phyloP scores from a whole-genome alignment of 805 yeast species.

The Clavispora phyllophila region DNA sequence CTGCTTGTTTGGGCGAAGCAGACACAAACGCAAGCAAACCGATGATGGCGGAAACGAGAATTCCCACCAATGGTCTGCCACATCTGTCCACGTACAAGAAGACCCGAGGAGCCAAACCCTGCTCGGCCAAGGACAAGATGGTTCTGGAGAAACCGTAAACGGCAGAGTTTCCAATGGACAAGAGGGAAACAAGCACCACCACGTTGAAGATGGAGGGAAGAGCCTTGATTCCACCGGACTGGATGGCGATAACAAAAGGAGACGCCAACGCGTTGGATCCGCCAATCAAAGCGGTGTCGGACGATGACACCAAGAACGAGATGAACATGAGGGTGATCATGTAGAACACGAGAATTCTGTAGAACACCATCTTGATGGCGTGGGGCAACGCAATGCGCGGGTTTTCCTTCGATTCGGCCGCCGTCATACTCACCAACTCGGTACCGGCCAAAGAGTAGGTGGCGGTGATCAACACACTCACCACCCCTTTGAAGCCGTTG shows the following conservation, averaged over 20 bases:
- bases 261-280: conserved; percentile 32
- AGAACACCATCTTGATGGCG: conserved; percentile 40
- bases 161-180: conserved; percentile 40
- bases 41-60: conserved; percentile 26
- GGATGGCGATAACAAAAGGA: conserved; percentile 41
- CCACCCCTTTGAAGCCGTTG: conserved; percentile 33
- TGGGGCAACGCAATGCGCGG: conserved; percentile 36
- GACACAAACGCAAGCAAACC: conserved; percentile 38
- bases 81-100: conserved; percentile 33
- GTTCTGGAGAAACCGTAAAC: conserved; percentile 42
- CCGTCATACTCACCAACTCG: conserved; percentile 37
- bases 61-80: conserved; percentile 39
- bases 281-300: conserved; percentile 20
- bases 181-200: conserved; percentile 35
- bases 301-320: conserved; percentile 35
- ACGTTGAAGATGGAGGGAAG: conserved; percentile 41
- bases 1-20: conserved; percentile 33
- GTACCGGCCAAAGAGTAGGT: conserved; percentile 42
- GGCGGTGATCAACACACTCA: conserved; percentile 36
- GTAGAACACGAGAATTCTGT: conserved; percentile 37
- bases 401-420: conserved; percentile 30
- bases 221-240: conserved; percentile 35
- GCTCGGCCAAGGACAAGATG: conserved; percentile 35
- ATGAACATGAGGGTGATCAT: conserved; percentile 37
- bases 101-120: conserved; percentile 34